Conservation (phyloP, 345 rosid species). For the Gynandropsis gynandra region DNA sequence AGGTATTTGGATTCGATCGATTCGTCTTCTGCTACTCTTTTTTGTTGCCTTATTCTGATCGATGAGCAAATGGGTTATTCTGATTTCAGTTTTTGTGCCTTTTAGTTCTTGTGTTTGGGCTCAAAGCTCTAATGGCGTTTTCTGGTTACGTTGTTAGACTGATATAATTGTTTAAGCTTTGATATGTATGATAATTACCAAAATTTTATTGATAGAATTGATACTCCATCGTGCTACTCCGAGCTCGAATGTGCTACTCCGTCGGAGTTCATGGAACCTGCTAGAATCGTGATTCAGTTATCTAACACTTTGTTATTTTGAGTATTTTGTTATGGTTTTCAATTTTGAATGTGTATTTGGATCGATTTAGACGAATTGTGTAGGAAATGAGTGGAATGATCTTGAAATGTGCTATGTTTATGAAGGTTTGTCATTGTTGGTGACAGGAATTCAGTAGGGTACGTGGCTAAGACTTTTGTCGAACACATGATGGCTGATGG, state of each 20-base stretch:
- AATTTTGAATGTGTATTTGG: conserved; percentile 58
- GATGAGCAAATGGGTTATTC: not conserved
- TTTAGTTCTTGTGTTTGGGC: conserved; percentile 59
- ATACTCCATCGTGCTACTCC: too few relatives aligned
- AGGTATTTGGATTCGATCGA: conserved; percentile 31
- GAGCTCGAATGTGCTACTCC: too few relatives aligned
- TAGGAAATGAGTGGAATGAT: conserved; percentile 3
- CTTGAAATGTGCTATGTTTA: not conserved
- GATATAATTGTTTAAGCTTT: too few relatives aligned
- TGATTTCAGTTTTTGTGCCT: conserved; percentile 60
- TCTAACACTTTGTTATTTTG: not conserved
- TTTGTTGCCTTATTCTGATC: not conserved
- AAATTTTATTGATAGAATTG: too few relatives aligned
- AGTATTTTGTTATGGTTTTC: too few relatives aligned
- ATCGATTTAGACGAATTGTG: conserved; percentile 25
- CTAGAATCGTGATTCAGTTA: conserved; percentile 74
- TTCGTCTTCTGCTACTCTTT: not conserved
- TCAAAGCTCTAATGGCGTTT: conserved; percentile 68
- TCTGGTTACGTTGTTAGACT: conserved; percentile 64
- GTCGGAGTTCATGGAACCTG: too few relatives aligned
- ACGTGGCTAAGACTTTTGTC: conserved; percentile 85
- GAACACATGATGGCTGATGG: conserved; percentile 95
- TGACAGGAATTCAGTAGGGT: conserved; percentile 97
- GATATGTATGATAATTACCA: too few relatives aligned
- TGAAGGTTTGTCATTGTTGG: conserved; percentile 78